phyloP scores from a whole-genome alignment of 2,329 filamentous ascomycete species.

The Calonectria multiphialidica region DNA sequence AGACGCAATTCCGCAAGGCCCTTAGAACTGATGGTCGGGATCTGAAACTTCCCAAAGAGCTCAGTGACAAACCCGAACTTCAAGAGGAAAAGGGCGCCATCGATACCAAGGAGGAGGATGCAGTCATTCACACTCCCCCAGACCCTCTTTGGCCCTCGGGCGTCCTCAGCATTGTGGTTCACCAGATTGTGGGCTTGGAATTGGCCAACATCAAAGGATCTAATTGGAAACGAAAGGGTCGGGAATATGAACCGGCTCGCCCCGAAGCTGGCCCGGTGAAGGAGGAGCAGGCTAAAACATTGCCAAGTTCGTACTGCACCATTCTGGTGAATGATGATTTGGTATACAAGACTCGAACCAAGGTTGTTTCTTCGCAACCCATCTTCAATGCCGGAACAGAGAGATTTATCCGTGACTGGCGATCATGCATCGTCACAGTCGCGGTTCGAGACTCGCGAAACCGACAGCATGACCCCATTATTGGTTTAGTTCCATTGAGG shows the following conservation, averaged over 20 bases:
- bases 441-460: constrained; percentile 91
- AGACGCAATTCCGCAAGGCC: constrained; percentile 87
- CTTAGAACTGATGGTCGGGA: constrained; percentile 91
- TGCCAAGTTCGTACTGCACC: constrained; percentile 95
- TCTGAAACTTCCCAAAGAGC: constrained; percentile 77
- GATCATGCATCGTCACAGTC: constrained; percentile 86
- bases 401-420: constrained; percentile 93
- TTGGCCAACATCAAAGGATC: constrained; percentile 92
- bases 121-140: constrained; percentile 88
- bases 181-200: constrained; percentile 96
- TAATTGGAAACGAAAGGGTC: constrained; percentile 82
- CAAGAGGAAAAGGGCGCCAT: constrained; percentile 88
- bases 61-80: constrained; percentile 80
- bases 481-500: constrained; percentile 91
- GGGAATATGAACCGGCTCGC: constrained; percentile 90
- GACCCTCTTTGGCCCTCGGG: constrained; percentile 98
- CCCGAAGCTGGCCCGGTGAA: constrained; percentile 84
- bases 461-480: constrained; percentile 92
- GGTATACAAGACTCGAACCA: constrained; percentile 93
- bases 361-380: constrained; percentile 92
- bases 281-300: constrained; percentile 82
- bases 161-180: constrained; percentile 85
- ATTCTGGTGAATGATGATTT: constrained; percentile 91
- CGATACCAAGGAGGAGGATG: constrained; percentile 80
- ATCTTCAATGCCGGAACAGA: constrained; percentile 98